Base-by-base conservation (phyloP, 345 rosid species). In the Lumnitzera littorea region DNA sequence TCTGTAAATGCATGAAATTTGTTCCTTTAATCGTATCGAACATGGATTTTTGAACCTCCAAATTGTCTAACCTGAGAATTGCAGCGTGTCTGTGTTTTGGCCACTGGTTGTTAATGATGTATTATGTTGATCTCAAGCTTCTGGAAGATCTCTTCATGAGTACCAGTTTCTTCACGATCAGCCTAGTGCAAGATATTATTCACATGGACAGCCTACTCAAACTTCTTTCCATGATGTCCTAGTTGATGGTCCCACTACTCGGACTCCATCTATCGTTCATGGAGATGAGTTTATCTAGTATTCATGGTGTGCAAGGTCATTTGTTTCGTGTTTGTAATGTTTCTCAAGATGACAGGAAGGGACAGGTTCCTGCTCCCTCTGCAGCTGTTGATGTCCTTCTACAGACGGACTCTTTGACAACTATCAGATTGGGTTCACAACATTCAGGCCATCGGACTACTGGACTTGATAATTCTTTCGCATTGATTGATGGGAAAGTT, bases 121-220 rank as follows among this genome's bases (percentile, higher is more conserved):
- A 15, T 4, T 25, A 50, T 67, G 17, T 24, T 16, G 43, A 56
- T 23, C 70, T 56, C 82, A 85, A 84, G 84, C 81, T 68, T 72
- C 75, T 64, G 53, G 58, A 48, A 79, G 82, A 72, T 77, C 77
- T 68, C 68, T 74, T 66, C 86, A 80, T 62, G 92, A 83, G 59
- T 80, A 90, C 65, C 91, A 78, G 61, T 75, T 82, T 76, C 67
- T 84, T 53, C 84, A 77, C 56, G 95, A 94, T 20, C 87, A 76
- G 54, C 72, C 92, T 20, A 61, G 57, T 62, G 55, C 58, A 63
- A 78, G 84, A 69, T 76, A 84, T 69, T 83, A 82, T 58, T 36
- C 73, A 31, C 74, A 71, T 73, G 88, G 85, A 50, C 77, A 76
- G 57, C 68, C 59, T 69, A 47, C 76, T 36, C 86, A 79, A 61